Evolutionary conservation across 2,329 filamentous ascomycete species (phyloP).

Genomic region (Colletotrichum musae): DNA sequence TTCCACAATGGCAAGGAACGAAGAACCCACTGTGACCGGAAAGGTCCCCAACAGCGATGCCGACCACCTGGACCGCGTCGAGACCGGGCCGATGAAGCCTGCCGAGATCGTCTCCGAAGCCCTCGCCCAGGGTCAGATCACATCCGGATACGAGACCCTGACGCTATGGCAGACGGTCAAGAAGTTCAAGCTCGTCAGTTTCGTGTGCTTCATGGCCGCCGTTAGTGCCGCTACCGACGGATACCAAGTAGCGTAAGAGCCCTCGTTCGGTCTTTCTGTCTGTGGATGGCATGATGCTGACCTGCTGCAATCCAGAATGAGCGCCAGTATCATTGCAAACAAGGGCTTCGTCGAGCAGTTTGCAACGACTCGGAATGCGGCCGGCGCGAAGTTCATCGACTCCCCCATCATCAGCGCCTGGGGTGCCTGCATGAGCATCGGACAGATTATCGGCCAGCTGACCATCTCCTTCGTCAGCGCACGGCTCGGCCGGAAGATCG

Average conservation of each 20-base stretch:
- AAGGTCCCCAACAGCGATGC: not conserved
- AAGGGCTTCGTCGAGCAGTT: slow-evolving; percentile 55
- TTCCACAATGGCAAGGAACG: not conserved
- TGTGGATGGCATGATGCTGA: not conserved
- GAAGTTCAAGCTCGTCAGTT: slow-evolving; percentile 46
- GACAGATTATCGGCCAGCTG: slow-evolving; percentile 56
- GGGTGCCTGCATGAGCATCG: slow-evolving; percentile 55
- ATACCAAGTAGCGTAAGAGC: slow-evolving; percentile 46
- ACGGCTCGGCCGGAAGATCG: slow-evolving; percentile 48
- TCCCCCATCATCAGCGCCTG: slow-evolving; percentile 54
- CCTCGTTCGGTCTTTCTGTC: not conserved
- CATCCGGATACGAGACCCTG: slow-evolving; percentile 47
- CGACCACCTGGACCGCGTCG: slow-evolving; percentile 8
- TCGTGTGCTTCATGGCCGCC: slow-evolving; percentile 45
- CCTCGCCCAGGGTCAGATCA: slow-evolving; percentile 42
- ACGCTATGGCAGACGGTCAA: slow-evolving; percentile 46
- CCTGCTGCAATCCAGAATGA: slow-evolving; percentile 45
- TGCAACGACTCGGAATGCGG: slow-evolving; percentile 44
- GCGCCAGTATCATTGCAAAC: slow-evolving; percentile 55
- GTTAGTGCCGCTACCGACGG: slow-evolving; percentile 47
- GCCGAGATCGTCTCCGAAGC: slow-evolving; percentile 4
- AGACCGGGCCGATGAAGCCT: slow-evolving; percentile 7
- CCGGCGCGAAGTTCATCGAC: slow-evolving; percentile 48
- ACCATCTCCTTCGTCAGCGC: slow-evolving; percentile 45
- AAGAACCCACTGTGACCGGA: not conserved